These are phyloP conservation scores for Venturia effusa DNA, from an alignment of 2,329 filamentous ascomycete genomes.

Conservation along the genomic window DNA sequence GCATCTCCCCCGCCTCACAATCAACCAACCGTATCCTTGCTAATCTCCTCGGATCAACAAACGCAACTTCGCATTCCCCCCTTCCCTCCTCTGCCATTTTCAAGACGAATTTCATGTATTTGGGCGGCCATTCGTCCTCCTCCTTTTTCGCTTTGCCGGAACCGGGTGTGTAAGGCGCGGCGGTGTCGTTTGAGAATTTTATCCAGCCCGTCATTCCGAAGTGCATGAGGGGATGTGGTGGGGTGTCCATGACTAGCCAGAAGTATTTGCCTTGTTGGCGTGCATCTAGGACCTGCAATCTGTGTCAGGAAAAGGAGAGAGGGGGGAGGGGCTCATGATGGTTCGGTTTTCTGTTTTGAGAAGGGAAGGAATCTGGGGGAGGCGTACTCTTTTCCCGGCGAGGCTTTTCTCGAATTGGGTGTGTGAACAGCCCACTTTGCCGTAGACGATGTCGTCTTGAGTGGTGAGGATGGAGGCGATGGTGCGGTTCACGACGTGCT, in stretches of 20 bases:
- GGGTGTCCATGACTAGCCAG: conserved; percentile 67
- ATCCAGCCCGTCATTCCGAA: conserved; percentile 62
- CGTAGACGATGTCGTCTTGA: conserved; percentile 78
- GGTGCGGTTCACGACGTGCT: conserved; percentile 73
- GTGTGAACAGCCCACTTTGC: conserved; percentile 76
- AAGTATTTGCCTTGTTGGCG: conserved; percentile 96
- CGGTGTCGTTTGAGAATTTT: conserved; percentile 69
- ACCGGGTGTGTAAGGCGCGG: conserved; percentile 64
- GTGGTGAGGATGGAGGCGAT: conserved; percentile 59
- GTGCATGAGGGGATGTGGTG: conserved; percentile 60
- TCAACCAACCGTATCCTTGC: conserved; percentile 72
- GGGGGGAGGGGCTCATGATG: no score
- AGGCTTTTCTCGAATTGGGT: conserved; percentile 63
- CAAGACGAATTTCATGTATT: conserved; percentile 78
- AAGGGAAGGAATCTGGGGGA: no score
- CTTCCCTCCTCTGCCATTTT: conserved; percentile 50
- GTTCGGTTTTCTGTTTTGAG: background rate
- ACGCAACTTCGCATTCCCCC: conserved; percentile 56
- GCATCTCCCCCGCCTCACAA: conserved; percentile 64
- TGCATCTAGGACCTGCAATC: conserved; percentile 43
- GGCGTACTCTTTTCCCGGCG: conserved; percentile 53
- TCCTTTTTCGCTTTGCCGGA: conserved; percentile 41
- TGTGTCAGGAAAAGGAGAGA: background rate
- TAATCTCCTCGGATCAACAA: conserved; percentile 73
- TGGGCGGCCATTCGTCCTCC: conserved; percentile 71